Evolutionary conservation across 495 filamentous ascomycete genomes (phyloP), one percentile per base, ranked within the genome.

Genomic region (Immersiella caudata): DNA sequence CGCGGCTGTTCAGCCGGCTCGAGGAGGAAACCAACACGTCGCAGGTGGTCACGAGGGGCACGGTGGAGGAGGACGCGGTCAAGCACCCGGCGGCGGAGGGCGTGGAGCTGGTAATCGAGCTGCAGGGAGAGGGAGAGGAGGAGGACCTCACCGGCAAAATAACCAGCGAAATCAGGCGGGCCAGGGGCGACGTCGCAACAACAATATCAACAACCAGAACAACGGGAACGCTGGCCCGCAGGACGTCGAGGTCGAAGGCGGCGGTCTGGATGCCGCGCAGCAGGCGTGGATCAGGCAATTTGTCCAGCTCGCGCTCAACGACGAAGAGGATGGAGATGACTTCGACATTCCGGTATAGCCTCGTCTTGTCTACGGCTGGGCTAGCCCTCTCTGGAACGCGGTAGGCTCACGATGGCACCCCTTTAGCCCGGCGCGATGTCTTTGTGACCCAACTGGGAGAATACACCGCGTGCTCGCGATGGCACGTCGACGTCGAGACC

Each of bases 221-320:
- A 50, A 27, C 24, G 70, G 49, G 61, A 51, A 33, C 6, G 29
- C 46, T 25, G 60, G n/a, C 21, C 60, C 54, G 5, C 49, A 18
- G 12, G 69, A 36, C 16, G 69, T 50, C 33, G 52, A 60, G 49
- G 63, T 24, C 69, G 54, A 29, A 1, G 68, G 52, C 56, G 63
- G 26, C 12, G 71, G 62, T 33, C 67, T 81, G 36, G 74, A 80
- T 49, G 73, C 76, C 24, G 73, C 67, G 22, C 74, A 85, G 21
- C 78, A 77, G 61, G 81, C 77, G 12, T 87, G 84, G 84, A 68
- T 87, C 36, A 77, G 82, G 57, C 78, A 79, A 66, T 87, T 87
- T 73, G 84, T 87, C 12, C 78, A 76, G 71, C 77, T 82, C 60
- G 84, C 84, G 21, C 74, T 85, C 63, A 78, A 82, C 40, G 84